Evolutionary conservation across 164 flowering plant species (phyloP).

Genomic region (Aristolochia contorta): DNA sequence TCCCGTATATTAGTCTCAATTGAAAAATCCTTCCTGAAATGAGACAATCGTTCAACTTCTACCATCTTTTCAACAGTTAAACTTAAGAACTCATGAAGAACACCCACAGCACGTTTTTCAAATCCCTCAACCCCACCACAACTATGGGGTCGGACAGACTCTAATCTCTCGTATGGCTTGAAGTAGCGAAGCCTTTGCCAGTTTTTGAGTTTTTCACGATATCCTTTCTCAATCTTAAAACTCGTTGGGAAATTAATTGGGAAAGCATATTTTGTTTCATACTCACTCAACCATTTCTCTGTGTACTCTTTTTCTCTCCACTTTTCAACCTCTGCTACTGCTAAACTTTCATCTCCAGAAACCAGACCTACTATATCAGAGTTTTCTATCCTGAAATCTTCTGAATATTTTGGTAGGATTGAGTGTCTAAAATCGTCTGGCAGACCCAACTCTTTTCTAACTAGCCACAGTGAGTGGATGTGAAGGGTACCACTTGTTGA

Average conservation of each 20-base stretch:
- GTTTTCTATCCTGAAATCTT: conserved; percentile 48
- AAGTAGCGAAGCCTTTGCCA: conserved; percentile 81
- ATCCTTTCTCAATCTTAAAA: conserved; percentile 53
- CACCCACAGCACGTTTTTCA: conserved; percentile 74
- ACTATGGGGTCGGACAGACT: conserved; percentile 21
- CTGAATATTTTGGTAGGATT: conserved; percentile 39
- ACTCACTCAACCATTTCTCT: conserved; percentile 91
- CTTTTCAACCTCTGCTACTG: conserved; percentile 54
- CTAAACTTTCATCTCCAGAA: conserved; percentile 35
- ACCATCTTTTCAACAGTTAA: conserved; percentile 84
- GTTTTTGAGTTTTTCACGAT: conserved; percentile 49
- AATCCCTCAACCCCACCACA: conserved; percentile 60
- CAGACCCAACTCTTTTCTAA: conserved; percentile 66
- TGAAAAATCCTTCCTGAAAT: conserved; percentile 62
- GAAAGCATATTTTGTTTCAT: conserved; percentile 69
- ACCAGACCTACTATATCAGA: conserved; percentile 57
- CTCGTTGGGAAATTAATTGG: conserved; percentile 75
- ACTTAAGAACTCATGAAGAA: conserved; percentile 76
- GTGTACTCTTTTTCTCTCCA: conserved; percentile 79
- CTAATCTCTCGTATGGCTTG: conserved; percentile 55
- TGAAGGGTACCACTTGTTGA: conserved; percentile 48
- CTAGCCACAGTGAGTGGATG: conserved; percentile 63
- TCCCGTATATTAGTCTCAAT: conserved; percentile 71
- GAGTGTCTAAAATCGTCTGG: conserved; percentile 66
- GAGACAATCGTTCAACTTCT: conserved; percentile 58